These are phyloP conservation scores for Pyrus betulifolia DNA, from an alignment of 306 rosid species.

Conservation along the genomic window DNA sequence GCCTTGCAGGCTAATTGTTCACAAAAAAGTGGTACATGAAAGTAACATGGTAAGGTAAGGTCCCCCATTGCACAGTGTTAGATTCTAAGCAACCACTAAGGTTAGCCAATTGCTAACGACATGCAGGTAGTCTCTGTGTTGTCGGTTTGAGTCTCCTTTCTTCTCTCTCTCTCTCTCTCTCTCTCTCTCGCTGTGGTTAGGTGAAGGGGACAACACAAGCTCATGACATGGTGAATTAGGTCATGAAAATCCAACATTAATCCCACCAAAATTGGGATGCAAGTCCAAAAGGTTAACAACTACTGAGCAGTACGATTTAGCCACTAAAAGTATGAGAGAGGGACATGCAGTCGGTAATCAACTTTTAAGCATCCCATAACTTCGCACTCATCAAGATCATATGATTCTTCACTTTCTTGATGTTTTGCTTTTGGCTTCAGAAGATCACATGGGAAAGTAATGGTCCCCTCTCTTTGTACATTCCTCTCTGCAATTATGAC, in stretches of 20 bases:
- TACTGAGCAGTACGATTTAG: constrained; percentile 8
- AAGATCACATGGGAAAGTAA: constrained; percentile 31
- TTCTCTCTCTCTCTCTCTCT: neutral
- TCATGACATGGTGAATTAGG: neutral
- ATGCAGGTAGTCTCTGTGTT: neutral
- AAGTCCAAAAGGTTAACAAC: constrained; percentile 6
- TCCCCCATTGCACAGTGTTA: constrained; percentile 9
- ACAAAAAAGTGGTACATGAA: neutral
- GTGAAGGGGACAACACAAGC: constrained; percentile 3
- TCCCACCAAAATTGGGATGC: constrained; percentile 9
- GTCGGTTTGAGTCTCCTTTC: neutral
- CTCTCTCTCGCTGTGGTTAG: neutral
- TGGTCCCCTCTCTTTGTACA: constrained; percentile 35
- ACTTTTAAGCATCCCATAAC: constrained; percentile 22
- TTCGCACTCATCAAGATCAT: constrained; percentile 26
- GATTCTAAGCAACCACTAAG: constrained; percentile 12
- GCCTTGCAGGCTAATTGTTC: neutral
- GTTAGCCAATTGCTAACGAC: neutral
- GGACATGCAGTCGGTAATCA: constrained; percentile 8
- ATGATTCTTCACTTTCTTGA: constrained; percentile 1
- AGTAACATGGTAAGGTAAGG: neutral
- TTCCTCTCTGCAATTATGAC: constrained; percentile 17
- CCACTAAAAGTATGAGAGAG: neutral
- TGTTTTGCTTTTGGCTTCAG: constrained; percentile 17
- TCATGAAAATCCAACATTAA: constrained; percentile 3